Evolutionary conservation across 345 rosid genomes (phyloP), one percentile per base, ranked within the genome.

Genomic region (Rhizophora apiculata): DNA sequence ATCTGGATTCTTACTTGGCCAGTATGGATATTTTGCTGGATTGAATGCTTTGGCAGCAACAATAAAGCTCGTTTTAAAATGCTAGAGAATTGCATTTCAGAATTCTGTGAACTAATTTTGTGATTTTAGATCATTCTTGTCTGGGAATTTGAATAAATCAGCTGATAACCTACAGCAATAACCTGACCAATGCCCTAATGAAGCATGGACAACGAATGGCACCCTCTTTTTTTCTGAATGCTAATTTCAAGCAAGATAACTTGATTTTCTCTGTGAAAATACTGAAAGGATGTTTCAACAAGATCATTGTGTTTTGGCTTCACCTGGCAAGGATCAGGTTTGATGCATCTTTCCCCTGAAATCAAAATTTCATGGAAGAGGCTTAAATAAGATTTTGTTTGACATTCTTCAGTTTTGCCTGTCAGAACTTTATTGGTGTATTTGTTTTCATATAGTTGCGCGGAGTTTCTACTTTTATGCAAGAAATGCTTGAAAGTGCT

Each of bases 401-500:
- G 29, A 10, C 19, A 56, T 56, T 56, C 9, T 36, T 60, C 8
- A 8, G 6, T 34, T 34, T 55, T 65, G 11, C 43, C 53, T 60
- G 27, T 5, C 22, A 24, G 57, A 81, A 29, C 72, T 63, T 65
- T 57, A 64, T 52, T 9, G 39, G 43, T 67, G 7, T 70, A 13
- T 59, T 29, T n/a, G 36, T n/a, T 70, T 66, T 30, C 71, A 22
- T 75, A 32, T 71, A 95, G 99, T 78, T 90, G 39, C 98, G 89
- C 5, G 99, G 98, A 71, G 96, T 95, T 75, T 95, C 99, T 74
- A 92, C 99, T 39, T 95, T 95, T 79, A 92, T 92, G 99, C 99
- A 95, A 95, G 98, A 95, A 85, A 95, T 95, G 99, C 98, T 95
- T 75, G 99, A 95, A 79, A 92, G 97, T 18, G 96, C 98, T 64